Evolutionary conservation across 805 yeast genomes (phyloP), one percentile per base, ranked within the genome.

Genomic region (Schwanniomyces sp.): DNA sequence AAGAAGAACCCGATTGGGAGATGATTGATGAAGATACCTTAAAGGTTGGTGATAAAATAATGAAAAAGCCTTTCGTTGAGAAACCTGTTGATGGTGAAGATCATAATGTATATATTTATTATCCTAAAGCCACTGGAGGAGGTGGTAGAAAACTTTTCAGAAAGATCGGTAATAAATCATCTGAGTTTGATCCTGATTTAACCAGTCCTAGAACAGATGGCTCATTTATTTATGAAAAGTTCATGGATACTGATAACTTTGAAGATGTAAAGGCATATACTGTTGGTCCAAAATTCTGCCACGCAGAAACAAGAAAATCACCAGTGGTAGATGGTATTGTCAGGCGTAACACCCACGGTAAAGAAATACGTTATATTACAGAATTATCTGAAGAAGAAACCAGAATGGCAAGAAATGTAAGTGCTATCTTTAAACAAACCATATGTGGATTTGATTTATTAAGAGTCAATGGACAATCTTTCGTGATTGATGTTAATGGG

Each of bases 271-370:
- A 94, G 69, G 98, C 98, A 0, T 94, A 94, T 66, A 94, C 99
- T 1, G 98, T 94, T 4, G 98, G 99, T 1, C 82, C 86, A 2
- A 73, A 73, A 16, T 94, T 80, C 61, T 94, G 99, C 64, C 99
- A 94, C 66, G 99, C 99, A 0, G 99, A 94, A 63, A 94, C 99
- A 1, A 80, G 99, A 61, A 94, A 94, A 66, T 90, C 97, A 0
- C 99, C 99, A 0, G 99, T 94, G 3, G 99, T 94, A n/a, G 99
- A 94, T 70, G 99, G 99, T 41, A 88, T 94, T 48, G 99, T 94
- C 24, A 80, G 97, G 61, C 81, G 99, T 65, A 94, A 94, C 63
- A 91, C 98, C 1, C 96, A 91, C 59, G 99, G 99, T 41, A 94
- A 94, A 66, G 99, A 94, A 69, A 85, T 94, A 40, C 79, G 99